Conservation (phyloP, 192 early-diverging fungal species). For the Coemansia sp. region DNA sequence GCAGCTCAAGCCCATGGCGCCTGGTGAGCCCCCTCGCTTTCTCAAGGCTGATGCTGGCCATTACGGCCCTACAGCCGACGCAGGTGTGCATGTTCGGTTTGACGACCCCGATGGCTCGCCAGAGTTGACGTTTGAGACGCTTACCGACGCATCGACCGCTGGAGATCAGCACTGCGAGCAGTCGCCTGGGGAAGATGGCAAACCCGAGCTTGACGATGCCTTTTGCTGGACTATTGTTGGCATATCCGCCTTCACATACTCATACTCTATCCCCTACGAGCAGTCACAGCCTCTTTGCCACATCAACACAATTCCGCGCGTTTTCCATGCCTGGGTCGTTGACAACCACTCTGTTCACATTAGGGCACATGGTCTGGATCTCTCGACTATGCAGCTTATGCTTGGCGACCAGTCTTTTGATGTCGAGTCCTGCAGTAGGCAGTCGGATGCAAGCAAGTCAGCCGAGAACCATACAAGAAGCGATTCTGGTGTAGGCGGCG, state of each 20-base stretch:
- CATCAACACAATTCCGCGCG: slow-evolving; percentile 36
- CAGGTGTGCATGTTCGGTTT: slow-evolving; percentile 16
- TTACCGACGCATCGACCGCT: slow-evolving; percentile 20
- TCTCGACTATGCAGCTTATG: slow-evolving; percentile 25
- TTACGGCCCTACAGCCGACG: slow-evolving; percentile 28
- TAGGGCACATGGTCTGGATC: slow-evolving; percentile 14
- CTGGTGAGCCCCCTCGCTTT: slow-evolving; percentile 32
- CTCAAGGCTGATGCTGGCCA: slow-evolving; percentile 45
- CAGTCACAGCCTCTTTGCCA: slow-evolving; percentile 1
- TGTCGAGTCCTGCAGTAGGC: neutral
- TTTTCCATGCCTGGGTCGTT: slow-evolving; percentile 7
- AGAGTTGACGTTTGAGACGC: slow-evolving; percentile 51
- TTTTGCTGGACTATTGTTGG: slow-evolving; percentile 88
- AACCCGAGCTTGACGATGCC: slow-evolving; percentile 69
- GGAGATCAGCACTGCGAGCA: too few relatives aligned
- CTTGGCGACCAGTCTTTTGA: slow-evolving; percentile 26
- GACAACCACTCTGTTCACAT: slow-evolving; percentile 14
- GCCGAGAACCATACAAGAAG: neutral
- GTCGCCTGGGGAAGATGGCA: neutral
- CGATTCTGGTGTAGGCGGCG: neutral
- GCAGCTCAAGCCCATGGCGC: slow-evolving; percentile 33
- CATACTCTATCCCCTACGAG: slow-evolving; percentile 31
- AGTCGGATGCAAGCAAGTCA: slow-evolving; percentile 1
- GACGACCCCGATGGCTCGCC: slow-evolving; percentile 53
- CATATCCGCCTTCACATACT: slow-evolving; percentile 63